phyloP scores from a whole-genome alignment of 169 alveolate genomes.

The Plasmodium chabaudi region DNA sequence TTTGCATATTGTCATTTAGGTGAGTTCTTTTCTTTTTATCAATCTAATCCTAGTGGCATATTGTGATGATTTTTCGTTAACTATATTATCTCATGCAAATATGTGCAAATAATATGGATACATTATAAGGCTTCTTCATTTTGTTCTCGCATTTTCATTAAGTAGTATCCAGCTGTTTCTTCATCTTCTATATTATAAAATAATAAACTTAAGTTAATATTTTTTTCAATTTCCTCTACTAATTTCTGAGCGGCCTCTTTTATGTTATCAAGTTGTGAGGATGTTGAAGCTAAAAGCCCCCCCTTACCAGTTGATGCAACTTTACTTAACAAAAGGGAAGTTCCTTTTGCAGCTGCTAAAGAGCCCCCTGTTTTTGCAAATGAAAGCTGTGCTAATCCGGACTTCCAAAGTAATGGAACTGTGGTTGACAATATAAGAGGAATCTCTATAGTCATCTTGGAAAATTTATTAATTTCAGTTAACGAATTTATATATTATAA shows the following conservation, averaged over 20 bases:
- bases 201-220: constrained; percentile 37
- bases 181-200: constrained; percentile 73
- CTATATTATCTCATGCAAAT: neutral
- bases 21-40: too few relatives aligned
- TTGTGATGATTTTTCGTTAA: too few relatives aligned
- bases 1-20: too few relatives aligned
- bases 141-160: constrained; percentile 71
- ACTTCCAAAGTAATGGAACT: constrained; percentile 72
- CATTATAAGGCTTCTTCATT: constrained; percentile 11
- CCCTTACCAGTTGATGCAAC: constrained; percentile 66
- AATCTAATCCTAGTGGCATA: too few relatives aligned
- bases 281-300: constrained; percentile 68
- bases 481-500: neutral
- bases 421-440: constrained; percentile 64
- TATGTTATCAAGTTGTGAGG: constrained; percentile 69
- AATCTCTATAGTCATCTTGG: constrained; percentile 61
- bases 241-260: constrained; percentile 76
- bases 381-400: constrained; percentile 75
- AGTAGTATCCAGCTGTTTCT: constrained; percentile 74
- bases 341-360: constrained; percentile 68
- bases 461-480: neutral
- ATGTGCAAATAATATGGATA: neutral
- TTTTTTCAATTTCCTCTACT: constrained; percentile 75
- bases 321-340: constrained; percentile 70
- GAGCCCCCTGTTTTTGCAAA: constrained; percentile 78